Evolutionary conservation across 257 asterid species (phyloP), one percentile per base, ranked within the genome.

Genomic region (Nicotiana noctiflora): DNA sequence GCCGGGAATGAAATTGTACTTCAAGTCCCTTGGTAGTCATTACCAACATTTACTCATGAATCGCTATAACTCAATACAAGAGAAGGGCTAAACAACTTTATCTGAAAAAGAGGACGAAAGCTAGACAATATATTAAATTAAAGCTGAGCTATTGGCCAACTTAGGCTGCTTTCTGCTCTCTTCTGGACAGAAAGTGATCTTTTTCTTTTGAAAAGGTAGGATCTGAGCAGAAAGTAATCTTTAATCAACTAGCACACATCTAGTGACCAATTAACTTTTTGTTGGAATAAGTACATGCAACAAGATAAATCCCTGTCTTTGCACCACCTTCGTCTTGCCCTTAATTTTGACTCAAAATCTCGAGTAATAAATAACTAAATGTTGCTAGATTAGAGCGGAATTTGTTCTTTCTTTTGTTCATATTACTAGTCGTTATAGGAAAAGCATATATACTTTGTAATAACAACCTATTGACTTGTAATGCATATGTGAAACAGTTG

Each of bases 401-500:
- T 13, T 27, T 64, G 72, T 4, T 59, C 66, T 77, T 77, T 55
- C 66, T 37, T 76, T 77, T 59, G 68, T 59, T 29, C 81, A 77
- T 55, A 62, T 59, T 49, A 56, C 53, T 57, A 12, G 37, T 56
- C 37, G 25, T 40, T 77, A 32, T 63, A 18, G 21, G 40, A 59
- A 77, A 59, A 0, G 13, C 64, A 19, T 55, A 76, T 57, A 72
- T 72, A 49, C 78, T 72, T 77, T 59, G 55, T 77, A 19, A 59
- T 70, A 44, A 14, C 56, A 72, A 59, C 75, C 65, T 80, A 32
- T 52, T 65, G 52, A 77, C 81, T 56, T 23, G 55, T 37, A 77
- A 59, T 59, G 70, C 21, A 32, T 77, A 31, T 78, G 65, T 60
- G 76, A 87, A 86, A 81, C 89, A 86, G 92, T 81, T 77, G 86